Conservation (phyloP, 306 rosid genomes). For the Bauhinia variegata region DNA sequence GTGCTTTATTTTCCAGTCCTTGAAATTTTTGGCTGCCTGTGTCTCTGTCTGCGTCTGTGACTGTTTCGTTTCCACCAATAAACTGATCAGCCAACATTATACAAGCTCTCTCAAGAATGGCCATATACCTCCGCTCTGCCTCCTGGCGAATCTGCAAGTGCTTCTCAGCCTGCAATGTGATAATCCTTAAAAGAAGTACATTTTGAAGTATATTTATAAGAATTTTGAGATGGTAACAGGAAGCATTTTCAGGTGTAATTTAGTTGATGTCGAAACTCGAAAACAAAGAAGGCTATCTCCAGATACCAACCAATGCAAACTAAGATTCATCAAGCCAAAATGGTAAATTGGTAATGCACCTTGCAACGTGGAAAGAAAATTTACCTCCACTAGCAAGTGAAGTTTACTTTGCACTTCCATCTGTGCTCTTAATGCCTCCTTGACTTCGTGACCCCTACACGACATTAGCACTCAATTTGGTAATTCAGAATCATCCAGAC, state of each 20-base stretch:
- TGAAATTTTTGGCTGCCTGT: slow-evolving; percentile 47
- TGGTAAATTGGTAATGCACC: neutral
- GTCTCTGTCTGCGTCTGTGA: too few relatives aligned
- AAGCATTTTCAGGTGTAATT: neutral
- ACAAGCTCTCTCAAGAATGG: slow-evolving; percentile 72
- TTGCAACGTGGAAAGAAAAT: neutral
- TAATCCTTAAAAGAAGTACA: slow-evolving; percentile 30
- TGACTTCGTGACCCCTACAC: slow-evolving; percentile 65
- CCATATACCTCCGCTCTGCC: slow-evolving; percentile 65
- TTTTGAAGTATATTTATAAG: neutral
- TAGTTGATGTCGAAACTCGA: neutral
- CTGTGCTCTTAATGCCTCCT: slow-evolving; percentile 68
- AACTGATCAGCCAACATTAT: slow-evolving; percentile 71
- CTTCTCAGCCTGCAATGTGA: slow-evolving; percentile 62
- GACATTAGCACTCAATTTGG: slow-evolving; percentile 4
- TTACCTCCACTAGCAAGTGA: slow-evolving; percentile 70
- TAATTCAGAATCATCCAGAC: slow-evolving; percentile 21
- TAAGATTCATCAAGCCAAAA: neutral
- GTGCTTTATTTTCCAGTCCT: slow-evolving; percentile 41
- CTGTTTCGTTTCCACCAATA: slow-evolving; percentile 50
- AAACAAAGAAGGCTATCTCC: neutral
- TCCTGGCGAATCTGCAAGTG: slow-evolving; percentile 72
- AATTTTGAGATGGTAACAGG: neutral
- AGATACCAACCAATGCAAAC: too few relatives aligned
- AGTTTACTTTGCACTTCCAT: slow-evolving; percentile 75